Percentiles rank a stretch among this genome's conserved stretches.
Evolutionary conservation across 176 grass and related monocot genomes (phyloP).

Genomic region (Oryza punctata): DNA sequence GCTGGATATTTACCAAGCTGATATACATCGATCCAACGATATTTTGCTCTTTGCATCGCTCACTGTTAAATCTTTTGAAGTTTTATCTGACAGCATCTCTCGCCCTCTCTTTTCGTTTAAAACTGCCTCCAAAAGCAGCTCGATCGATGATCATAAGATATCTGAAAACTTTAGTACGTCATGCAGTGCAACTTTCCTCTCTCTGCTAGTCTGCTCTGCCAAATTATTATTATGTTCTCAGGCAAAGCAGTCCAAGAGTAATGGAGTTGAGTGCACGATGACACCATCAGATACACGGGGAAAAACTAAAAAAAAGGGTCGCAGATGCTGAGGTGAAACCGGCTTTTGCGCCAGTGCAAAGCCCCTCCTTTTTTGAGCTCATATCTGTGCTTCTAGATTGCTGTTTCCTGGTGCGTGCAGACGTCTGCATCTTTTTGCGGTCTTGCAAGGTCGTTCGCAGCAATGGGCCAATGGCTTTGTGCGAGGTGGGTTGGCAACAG

Average conservation of each 20-base stretch:
- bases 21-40: background rate
- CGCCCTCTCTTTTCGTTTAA: slow-evolving; percentile 6
- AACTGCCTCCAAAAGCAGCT: slow-evolving; percentile 10
- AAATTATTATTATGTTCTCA: background rate
- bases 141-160: slow-evolving; percentile 32
- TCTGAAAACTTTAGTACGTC: slow-evolving; percentile 7
- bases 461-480: background rate
- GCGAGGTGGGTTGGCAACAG: slow-evolving; percentile 12
- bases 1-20: background rate
- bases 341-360: background rate
- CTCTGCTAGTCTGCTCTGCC: background rate
- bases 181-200: background rate
- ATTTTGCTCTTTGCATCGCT: background rate
- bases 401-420: slow-evolving; percentile 8
- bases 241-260: slow-evolving; percentile 19
- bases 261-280: slow-evolving; percentile 46
- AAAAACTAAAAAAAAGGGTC: background rate
- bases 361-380: slow-evolving; percentile 4
- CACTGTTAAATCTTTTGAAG: slow-evolving; percentile 6
- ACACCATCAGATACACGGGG: slow-evolving; percentile 21
- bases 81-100: slow-evolving; percentile 2
- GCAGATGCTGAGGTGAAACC: slow-evolving; percentile 26
- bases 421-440: background rate
- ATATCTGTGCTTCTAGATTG: slow-evolving; percentile 1
- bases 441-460: background rate